These are phyloP conservation scores for Dioszegia hungarica DNA, from an alignment of 768 basidiomycete genomes.

Conservation along the genomic window DNA sequence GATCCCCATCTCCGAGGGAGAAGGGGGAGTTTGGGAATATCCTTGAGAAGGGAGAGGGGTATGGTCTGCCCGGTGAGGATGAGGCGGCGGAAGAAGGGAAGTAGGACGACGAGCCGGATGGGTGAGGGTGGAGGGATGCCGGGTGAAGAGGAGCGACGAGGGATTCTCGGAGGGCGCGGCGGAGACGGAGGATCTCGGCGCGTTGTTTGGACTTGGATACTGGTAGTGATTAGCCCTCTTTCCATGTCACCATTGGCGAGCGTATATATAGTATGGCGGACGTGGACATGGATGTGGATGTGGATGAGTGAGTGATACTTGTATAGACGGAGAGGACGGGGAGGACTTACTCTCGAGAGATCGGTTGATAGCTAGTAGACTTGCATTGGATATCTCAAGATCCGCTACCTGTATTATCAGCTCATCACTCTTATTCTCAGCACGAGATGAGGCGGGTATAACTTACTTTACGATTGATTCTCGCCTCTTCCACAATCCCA, in stretches of 20 bases:
- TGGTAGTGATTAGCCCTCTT: constrained; percentile 5
- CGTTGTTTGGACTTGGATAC: constrained; percentile 41
- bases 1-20: neutral
- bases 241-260: too few relatives aligned
- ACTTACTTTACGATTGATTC: constrained; percentile 34
- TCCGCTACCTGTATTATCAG: constrained; percentile 39
- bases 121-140: neutral
- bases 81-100: neutral
- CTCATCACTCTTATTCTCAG: too few relatives aligned
- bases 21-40: neutral
- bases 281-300: neutral
- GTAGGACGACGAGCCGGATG: neutral
- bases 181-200: constrained; percentile 32
- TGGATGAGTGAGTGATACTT: neutral
- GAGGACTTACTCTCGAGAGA: constrained; percentile 40
- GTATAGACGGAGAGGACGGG: neutral
- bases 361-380: constrained; percentile 43
- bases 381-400: constrained; percentile 45
- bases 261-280: too few relatives aligned
- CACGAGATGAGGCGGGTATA: neutral
- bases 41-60: constrained; percentile 10
- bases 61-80: too few relatives aligned
- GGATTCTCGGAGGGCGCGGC: constrained; percentile 31
- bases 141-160: constrained; percentile 5
- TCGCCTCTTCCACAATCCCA: constrained; percentile 30